Conservation (phyloP, 805 yeast species). For the Sugiyamaella smithiae region DNA sequence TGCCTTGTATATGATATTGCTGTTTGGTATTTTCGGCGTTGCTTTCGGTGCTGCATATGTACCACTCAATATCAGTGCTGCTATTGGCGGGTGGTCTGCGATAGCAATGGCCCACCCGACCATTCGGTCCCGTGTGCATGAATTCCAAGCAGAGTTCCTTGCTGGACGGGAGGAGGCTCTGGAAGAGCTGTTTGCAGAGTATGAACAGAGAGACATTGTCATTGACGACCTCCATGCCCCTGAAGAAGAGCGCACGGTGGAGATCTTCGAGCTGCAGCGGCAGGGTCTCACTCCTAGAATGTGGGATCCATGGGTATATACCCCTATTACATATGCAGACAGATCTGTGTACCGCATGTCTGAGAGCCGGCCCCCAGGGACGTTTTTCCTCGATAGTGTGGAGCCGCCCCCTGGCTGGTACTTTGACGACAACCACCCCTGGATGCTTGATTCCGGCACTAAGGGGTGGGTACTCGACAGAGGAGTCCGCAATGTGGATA, state of each 20-base stretch:
- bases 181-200: slow-evolving; percentile 35
- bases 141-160: slow-evolving; percentile 25
- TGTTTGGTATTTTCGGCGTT: slow-evolving; percentile 28
- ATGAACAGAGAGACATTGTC: slow-evolving; percentile 47
- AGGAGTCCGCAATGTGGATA: slow-evolving; percentile 33
- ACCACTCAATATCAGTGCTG: slow-evolving; percentile 63
- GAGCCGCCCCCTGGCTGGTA: slow-evolving; percentile 73
- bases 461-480: slow-evolving; percentile 51
- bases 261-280: slow-evolving; percentile 71
- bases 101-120: slow-evolving; percentile 61
- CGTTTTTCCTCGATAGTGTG: slow-evolving; percentile 50
- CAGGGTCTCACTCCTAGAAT: slow-evolving; percentile 56
- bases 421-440: slow-evolving; percentile 55
- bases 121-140: slow-evolving; percentile 32
- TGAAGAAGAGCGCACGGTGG: slow-evolving; percentile 61
- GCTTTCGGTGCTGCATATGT: slow-evolving; percentile 39
- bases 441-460: slow-evolving; percentile 64
- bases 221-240: slow-evolving; percentile 54
- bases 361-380: slow-evolving; percentile 65
- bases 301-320: slow-evolving; percentile 62
- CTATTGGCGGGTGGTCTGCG: slow-evolving; percentile 55
- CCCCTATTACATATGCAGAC: slow-evolving; percentile 53
- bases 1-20: slow-evolving; percentile 45
- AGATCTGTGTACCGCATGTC: slow-evolving; percentile 45
- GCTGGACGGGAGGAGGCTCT: slow-evolving; percentile 31